phyloP scores from a whole-genome alignment of 1,284 basidiomycete species.

The Ceratobasidium papillatum region DNA sequence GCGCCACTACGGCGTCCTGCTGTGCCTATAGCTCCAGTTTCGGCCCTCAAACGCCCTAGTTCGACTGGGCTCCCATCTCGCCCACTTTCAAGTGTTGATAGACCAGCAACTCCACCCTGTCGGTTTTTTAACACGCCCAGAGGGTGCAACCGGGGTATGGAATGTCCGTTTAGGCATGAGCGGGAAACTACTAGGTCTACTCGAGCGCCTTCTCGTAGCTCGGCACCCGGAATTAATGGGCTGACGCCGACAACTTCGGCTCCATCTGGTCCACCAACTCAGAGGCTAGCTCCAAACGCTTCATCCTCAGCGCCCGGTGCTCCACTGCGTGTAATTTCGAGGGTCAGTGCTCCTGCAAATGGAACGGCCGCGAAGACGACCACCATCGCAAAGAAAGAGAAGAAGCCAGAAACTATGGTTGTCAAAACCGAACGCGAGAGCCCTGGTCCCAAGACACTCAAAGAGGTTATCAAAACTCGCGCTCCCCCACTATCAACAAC shows the following conservation, averaged over 20 bases:
- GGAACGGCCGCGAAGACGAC: neutral
- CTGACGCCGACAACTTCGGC: neutral
- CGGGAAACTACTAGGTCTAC: neutral
- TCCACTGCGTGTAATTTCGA: neutral
- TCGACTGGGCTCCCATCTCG: neutral
- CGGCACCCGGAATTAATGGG: neutral
- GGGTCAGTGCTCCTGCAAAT: neutral
- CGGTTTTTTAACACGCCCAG: slow-evolving; percentile 1
- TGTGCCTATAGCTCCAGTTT: neutral
- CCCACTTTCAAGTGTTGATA: neutral
- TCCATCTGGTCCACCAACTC: neutral
- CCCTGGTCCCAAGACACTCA: neutral
- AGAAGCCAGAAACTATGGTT: neutral
- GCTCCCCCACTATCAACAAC: neutral
- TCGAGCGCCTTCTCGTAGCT: neutral
- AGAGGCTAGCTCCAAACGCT: neutral
- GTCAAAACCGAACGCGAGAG: neutral
- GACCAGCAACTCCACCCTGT: neutral
- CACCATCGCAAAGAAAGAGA: neutral
- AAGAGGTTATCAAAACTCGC: neutral
- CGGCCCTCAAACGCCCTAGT: neutral
- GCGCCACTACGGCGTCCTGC: neutral
- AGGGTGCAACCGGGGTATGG: neutral
- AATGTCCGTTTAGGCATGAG: slow-evolving; percentile 18
- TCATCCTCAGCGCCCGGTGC: neutral